phyloP scores from a whole-genome alignment of 1,284 basidiomycete genomes.

The Exobasidium cylindrosporum region DNA sequence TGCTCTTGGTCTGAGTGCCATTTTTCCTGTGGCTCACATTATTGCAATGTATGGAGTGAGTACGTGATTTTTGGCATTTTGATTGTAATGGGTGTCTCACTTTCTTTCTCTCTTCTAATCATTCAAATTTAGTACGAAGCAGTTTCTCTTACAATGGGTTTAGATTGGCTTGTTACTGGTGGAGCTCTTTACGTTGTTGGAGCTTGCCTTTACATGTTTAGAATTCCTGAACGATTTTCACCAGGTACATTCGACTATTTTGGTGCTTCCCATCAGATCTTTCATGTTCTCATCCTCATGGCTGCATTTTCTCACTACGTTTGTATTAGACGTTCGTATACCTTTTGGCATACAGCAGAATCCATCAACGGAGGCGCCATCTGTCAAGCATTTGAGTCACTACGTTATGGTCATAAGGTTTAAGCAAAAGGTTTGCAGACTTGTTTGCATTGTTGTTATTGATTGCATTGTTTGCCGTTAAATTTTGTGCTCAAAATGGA shows the following conservation, averaged over 20 bases:
- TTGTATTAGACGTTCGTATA: slow-evolving; percentile 37
- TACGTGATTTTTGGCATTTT: not conserved
- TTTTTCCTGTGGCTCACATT: slow-evolving; percentile 71
- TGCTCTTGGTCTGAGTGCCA: slow-evolving; percentile 70
- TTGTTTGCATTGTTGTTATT: too few species aligned
- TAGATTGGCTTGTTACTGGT: slow-evolving; percentile 32
- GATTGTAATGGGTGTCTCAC: slow-evolving; percentile 27
- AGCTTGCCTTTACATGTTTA: slow-evolving; percentile 61
- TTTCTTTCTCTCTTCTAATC: slow-evolving; percentile 56
- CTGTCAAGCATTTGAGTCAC: slow-evolving; percentile 3
- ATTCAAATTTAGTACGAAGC: slow-evolving; percentile 23
- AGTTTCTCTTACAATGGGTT: slow-evolving; percentile 42
- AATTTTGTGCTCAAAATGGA: too few species aligned
- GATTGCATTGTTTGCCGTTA: too few species aligned
- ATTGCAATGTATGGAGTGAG: slow-evolving; percentile 55
- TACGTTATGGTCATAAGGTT: slow-evolving; percentile 6
- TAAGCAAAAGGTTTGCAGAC: too few species aligned
- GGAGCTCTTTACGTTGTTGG: slow-evolving; percentile 46
- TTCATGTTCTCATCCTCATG: slow-evolving; percentile 75
- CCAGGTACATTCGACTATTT: slow-evolving; percentile 80
- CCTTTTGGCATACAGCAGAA: slow-evolving; percentile 47
- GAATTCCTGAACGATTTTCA: slow-evolving; percentile 73
- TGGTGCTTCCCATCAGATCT: slow-evolving; percentile 75
- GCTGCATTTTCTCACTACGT: slow-evolving; percentile 74
- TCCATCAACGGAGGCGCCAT: not conserved